Evolutionary conservation across 768 basidiomycete species (phyloP).

Genomic region (Collybia sp.): DNA sequence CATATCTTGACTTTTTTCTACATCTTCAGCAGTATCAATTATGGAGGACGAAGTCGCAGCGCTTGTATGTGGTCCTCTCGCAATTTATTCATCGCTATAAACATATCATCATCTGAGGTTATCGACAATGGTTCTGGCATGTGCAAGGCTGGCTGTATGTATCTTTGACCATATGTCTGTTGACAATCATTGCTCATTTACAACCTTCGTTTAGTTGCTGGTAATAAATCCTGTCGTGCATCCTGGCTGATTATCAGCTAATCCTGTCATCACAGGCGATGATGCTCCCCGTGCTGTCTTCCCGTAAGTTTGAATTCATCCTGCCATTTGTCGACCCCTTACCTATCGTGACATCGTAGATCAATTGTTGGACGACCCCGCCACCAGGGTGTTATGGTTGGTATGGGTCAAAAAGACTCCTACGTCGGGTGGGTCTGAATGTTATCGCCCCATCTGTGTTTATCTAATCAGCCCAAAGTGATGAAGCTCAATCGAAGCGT

Average conservation of each 20-base stretch:
- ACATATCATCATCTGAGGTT: constrained; percentile 45
- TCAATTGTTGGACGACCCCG: constrained; percentile 94
- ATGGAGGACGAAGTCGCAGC: constrained; percentile 49
- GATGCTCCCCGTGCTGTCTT: constrained; percentile 92
- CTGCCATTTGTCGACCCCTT: background rate
- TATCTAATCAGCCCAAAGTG: constrained; percentile 39
- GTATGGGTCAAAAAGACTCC: constrained; percentile 95
- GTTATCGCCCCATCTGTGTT: constrained; percentile 2
- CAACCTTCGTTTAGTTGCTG: constrained; percentile 45
- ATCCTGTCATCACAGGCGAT: constrained; percentile 52
- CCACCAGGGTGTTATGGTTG: constrained; percentile 95
- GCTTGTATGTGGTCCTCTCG: constrained; percentile 42
- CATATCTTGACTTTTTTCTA: background rate
- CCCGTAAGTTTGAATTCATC: constrained; percentile 59
- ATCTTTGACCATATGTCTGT: constrained; percentile 11
- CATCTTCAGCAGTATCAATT: background rate
- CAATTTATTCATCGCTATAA: constrained; percentile 9
- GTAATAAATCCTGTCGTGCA: constrained; percentile 25
- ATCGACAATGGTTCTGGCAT: constrained; percentile 97
- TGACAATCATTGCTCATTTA: constrained; percentile 10
- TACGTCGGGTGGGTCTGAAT: constrained; percentile 74
- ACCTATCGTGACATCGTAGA: constrained; percentile 26
- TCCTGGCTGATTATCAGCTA: background rate
- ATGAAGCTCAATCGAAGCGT: constrained; percentile 92
- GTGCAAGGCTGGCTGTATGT: constrained; percentile 99